These are phyloP conservation scores for Phytopythium cucurbitacearum DNA, from an alignment of 352 stramenopile species.

Conservation along the genomic window DNA sequence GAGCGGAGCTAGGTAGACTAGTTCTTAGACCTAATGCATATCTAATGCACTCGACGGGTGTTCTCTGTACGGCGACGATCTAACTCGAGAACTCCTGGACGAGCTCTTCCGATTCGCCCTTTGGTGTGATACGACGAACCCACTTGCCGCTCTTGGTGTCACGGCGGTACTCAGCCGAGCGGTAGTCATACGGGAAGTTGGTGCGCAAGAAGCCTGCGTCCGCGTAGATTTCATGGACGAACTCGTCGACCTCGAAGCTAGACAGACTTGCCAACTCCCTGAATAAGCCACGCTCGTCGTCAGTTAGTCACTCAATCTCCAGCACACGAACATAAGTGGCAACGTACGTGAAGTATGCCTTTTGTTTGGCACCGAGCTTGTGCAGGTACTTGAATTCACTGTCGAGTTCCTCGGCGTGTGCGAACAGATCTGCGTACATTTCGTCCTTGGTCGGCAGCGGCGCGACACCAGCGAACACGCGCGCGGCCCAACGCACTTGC, in stretches of 20 bases:
- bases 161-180: conserved; percentile 47
- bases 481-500: conserved; percentile 65
- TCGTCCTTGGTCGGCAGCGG: conserved; percentile 52
- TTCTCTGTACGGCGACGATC: neutral
- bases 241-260: conserved; percentile 28
- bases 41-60: neutral
- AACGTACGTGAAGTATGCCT: conserved; percentile 47
- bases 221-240: conserved; percentile 64
- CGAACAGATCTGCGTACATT: conserved; percentile 66
- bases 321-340: conserved; percentile 11
- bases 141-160: conserved; percentile 37
- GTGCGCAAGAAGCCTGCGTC: conserved; percentile 50
- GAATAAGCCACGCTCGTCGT: neutral
- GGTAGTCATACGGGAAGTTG: conserved; percentile 62
- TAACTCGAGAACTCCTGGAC: conserved; percentile 17
- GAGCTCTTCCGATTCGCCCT: conserved; percentile 13
- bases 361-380: conserved; percentile 46
- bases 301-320: neutral
- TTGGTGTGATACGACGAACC: conserved; percentile 28
- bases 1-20: too few species aligned
- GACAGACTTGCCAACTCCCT: conserved; percentile 38
- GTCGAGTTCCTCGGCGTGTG: conserved; percentile 32
- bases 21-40: neutral
- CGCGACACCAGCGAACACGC: conserved; percentile 38
- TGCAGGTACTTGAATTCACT: conserved; percentile 62